Conservation (phyloP, 768 basidiomycete species). For the Suillus tomentosus region DNA sequence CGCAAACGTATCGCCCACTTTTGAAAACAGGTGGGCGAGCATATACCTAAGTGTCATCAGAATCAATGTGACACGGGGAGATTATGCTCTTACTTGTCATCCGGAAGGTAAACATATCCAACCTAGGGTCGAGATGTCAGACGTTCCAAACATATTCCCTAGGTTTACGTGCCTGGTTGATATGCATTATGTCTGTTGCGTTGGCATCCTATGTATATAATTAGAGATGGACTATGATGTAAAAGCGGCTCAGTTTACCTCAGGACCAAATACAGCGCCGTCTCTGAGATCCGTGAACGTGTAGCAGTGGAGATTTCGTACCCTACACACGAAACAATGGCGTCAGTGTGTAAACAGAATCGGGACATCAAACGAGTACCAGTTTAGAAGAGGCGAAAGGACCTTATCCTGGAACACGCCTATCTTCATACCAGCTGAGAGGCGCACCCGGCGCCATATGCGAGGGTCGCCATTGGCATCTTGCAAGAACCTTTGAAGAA, state of each 20-base stretch:
- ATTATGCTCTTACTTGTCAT: conserved; percentile 21
- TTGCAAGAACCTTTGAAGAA: conserved; percentile 9
- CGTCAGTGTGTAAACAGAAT: conserved; percentile 5
- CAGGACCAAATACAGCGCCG: conserved; percentile 35
- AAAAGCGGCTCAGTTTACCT: conserved; percentile 20
- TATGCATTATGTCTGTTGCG: conserved; percentile 26
- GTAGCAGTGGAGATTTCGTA: conserved; percentile 35
- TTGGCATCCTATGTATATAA: conserved; percentile 20
- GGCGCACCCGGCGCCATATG: conserved; percentile 35
- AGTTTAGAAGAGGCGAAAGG: conserved; percentile 37
- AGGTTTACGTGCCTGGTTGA: conserved; percentile 18
- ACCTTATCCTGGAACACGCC: conserved; percentile 39
- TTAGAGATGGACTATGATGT: not conserved
- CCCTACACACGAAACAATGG: conserved; percentile 12
- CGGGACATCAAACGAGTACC: conserved; percentile 17
- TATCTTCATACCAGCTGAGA: conserved; percentile 37
- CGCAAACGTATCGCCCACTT: conserved; percentile 34
- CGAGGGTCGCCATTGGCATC: conserved; percentile 25
- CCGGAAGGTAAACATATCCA: conserved; percentile 33
- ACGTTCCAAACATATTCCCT: not conserved
- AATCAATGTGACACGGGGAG: not conserved
- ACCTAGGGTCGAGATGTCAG: conserved; percentile 18
- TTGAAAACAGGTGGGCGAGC: conserved; percentile 31
- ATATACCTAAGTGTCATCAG: conserved; percentile 18
- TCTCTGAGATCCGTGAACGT: conserved; percentile 38